A percentile compares a stretch with the other conserved stretches of the same genome.
Conservation (phyloP, 202 grass and related monocot genomes). For the Zoysia matrella region DNA sequence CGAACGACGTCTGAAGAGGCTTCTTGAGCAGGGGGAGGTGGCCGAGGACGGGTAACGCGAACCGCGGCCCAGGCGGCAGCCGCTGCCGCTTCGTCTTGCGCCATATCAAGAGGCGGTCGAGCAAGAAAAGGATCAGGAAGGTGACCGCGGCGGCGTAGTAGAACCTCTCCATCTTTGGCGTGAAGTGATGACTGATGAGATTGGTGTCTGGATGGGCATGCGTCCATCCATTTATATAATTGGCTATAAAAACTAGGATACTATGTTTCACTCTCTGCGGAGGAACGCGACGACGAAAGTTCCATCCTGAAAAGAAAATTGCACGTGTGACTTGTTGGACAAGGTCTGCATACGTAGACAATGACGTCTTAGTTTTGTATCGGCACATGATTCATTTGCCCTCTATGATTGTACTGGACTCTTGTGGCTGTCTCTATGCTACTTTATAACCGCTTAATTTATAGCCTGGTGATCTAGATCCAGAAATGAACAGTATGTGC, state of each 20-base stretch:
- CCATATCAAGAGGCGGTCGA: background rate
- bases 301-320: background rate
- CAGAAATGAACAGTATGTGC: no score
- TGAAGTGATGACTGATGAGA: background rate
- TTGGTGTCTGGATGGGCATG: background rate
- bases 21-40: conserved; percentile 39
- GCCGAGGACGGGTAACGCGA: conserved; percentile 24
- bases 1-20: conserved; percentile 17
- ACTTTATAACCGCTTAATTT: no score
- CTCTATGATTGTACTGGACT: no score
- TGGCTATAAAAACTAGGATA: background rate
- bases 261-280: background rate
- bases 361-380: background rate
- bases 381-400: background rate
- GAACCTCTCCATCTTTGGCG: background rate
- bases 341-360: conserved; percentile 5
- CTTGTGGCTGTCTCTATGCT: no score
- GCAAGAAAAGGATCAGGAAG: conserved; percentile 6
- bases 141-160: conserved; percentile 1
- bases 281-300: background rate
- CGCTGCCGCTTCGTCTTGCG: background rate
- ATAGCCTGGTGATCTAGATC: no score
- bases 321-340: background rate
- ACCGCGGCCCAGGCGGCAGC: no score
- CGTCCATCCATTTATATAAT: background rate